Base-by-base conservation (phyloP, 805 yeast genomes). In the Kazachstania martiniae region DNA sequence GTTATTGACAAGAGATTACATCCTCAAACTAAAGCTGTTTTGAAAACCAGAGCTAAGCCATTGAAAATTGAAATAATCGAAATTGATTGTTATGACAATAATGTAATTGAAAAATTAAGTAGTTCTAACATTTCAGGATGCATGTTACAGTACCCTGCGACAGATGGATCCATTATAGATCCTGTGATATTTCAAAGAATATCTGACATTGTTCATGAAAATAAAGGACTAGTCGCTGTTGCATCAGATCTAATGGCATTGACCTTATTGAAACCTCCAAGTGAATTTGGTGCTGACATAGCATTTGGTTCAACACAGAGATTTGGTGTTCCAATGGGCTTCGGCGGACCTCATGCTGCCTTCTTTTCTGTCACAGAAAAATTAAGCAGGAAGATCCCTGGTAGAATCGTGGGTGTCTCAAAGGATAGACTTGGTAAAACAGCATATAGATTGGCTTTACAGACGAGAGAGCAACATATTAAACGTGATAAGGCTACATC, bases 291-390 rank as follows among this genome's bases (percentile, higher is more conserved):
- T 34, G 97, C 97, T 27, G 98, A 91, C 56, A 80, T 91, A 31
- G 95, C 80, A 2, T 64, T 91, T 28, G 98, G 98, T 29, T 74
- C 86, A 7, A 71, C 96, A 4, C 98, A 91, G 66, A 70, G 98
- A 58, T 85, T 91, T 47, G 98, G 98, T 50, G 96, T 89, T 25
- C 97, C 98, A 34, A 72, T 89, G 65, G 98, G 97, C 5, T 91
- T 76, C 54, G 98, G 98, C 51, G 98, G 98, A 14, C 98, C 98
- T 3, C 98, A 91, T 58, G 97, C 98, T 29, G 98, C 95, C 1
- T 91, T 84, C 62, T 87, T 91, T 47, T 84, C 97, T 7, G 94
- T 89, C 25, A 68, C 74, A n/a, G 73, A 76, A 38, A 69, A 74
- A 35, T 68, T 80, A 46, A 83, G 84, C 53, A 74, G 98, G 54